phyloP scores from a whole-genome alignment of 108 stramenopile genomes.

The Skeletonema costatum region DNA sequence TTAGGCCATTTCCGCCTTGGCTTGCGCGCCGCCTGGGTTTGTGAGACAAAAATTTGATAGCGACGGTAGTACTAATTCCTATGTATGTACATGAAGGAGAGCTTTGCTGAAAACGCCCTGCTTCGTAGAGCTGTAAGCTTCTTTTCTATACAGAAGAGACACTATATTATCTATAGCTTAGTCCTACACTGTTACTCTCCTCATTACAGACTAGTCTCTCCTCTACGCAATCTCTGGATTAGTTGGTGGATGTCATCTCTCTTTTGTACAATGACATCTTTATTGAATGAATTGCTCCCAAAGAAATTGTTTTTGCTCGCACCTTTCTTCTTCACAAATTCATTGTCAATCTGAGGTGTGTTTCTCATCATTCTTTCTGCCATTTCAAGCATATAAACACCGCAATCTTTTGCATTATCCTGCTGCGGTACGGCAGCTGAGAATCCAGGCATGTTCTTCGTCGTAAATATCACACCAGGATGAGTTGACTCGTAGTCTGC shows the following conservation, averaged over 20 bases:
- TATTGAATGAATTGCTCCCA: slow-evolving; percentile 28
- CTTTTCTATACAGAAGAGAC: too few relatives aligned
- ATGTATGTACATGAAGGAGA: too few relatives aligned
- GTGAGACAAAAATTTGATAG: too few relatives aligned
- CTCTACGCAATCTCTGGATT: slow-evolving; percentile 13
- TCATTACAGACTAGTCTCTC: neutral
- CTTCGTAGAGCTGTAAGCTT: too few relatives aligned
- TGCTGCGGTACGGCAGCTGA: slow-evolving; percentile 52
- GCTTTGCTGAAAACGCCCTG: too few relatives aligned
- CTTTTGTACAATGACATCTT: slow-evolving; percentile 31
- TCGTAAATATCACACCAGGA: slow-evolving; percentile 15
- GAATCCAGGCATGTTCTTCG: slow-evolving; percentile 44
- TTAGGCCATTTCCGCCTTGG: too few relatives aligned
- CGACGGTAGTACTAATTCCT: too few relatives aligned
- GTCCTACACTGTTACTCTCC: neutral
- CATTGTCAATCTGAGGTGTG: slow-evolving; percentile 22
- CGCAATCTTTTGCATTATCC: slow-evolving; percentile 68
- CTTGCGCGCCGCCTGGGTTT: too few relatives aligned
- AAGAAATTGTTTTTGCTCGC: slow-evolving; percentile 17
- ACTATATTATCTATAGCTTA: too few relatives aligned
- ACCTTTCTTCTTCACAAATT: slow-evolving; percentile 27
- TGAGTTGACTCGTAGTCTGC: slow-evolving; percentile 26
- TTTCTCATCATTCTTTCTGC: slow-evolving; percentile 25
- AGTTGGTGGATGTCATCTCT: slow-evolving; percentile 37
- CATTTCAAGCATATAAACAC: slow-evolving; percentile 60